These are phyloP conservation scores for Oryza longistaminata DNA, from an alignment of 176 grass and related monocot genomes.

Conservation along the genomic window DNA sequence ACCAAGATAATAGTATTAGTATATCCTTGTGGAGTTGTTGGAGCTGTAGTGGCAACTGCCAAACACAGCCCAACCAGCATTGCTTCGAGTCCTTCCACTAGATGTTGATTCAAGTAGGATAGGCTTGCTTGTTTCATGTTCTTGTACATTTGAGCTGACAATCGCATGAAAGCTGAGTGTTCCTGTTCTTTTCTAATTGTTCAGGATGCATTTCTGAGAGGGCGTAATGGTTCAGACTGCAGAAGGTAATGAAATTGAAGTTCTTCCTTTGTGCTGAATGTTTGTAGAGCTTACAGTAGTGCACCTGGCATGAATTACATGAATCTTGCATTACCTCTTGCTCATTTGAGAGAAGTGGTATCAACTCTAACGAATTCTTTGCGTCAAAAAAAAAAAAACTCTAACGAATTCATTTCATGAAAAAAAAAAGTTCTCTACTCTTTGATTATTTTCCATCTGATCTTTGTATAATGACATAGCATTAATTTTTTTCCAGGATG, in stretches of 20 bases:
- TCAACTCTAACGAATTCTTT: not conserved
- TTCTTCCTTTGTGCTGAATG: constrained; percentile 15
- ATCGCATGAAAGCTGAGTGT: constrained; percentile 16
- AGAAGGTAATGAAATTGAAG: constrained; percentile 34
- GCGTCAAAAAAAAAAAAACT: not conserved
- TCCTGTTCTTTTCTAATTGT: constrained; percentile 12
- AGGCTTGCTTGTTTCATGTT: constrained; percentile 1
- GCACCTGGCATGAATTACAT: not conserved
- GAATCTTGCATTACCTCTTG: not conserved
- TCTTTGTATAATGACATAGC: not conserved
- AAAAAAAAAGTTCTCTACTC: not conserved
- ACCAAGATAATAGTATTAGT: not conserved
- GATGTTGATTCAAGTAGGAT: constrained; percentile 23
- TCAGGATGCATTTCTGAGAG: constrained; percentile 21
- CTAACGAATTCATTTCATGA: not conserved
- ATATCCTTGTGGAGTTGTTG: constrained; percentile 10
- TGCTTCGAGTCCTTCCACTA: not conserved
- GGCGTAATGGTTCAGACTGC: not conserved
- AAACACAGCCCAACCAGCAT: not conserved
- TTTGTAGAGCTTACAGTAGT: not conserved
- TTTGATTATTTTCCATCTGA: not conserved
- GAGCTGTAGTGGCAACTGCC: not conserved
- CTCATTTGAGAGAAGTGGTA: not conserved
- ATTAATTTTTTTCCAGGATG: constrained; percentile 19
- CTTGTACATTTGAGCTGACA: constrained; percentile 7